Conservation (phyloP, 116 monocot genomes). For the Zostera marina region DNA sequence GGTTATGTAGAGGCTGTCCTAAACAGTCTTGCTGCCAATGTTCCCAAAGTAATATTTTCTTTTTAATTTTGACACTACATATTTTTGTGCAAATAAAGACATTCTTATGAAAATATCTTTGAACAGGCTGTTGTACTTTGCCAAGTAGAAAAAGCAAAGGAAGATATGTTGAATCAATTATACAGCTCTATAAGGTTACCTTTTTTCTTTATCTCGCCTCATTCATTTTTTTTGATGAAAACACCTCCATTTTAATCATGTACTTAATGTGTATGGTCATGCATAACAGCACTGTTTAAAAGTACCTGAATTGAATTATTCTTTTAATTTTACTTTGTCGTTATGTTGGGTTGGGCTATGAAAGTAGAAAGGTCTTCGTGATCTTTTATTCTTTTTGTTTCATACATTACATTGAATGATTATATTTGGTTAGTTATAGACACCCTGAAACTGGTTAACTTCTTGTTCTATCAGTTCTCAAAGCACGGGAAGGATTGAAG, state of each 20-base stretch:
- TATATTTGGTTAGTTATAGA: not conserved
- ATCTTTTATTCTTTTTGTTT: not conserved
- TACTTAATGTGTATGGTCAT: no score
- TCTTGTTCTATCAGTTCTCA: slow-evolving; percentile 38
- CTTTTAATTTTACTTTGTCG: no score
- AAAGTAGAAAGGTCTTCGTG: no score
- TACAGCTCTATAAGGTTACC: slow-evolving; percentile 77
- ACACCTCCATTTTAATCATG: no score
- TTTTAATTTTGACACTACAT: not conserved
- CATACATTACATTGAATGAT: no score
- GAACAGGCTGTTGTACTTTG: slow-evolving; percentile 84
- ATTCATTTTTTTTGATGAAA: slow-evolving; percentile 1
- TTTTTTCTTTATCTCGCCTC: not conserved
- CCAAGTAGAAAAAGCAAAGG: slow-evolving; percentile 97
- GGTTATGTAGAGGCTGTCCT: slow-evolving; percentile 97
- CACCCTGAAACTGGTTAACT: not conserved
- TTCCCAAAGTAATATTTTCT: slow-evolving; percentile 50
- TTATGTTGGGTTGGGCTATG: no score
- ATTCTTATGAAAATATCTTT: slow-evolving; percentile 5
- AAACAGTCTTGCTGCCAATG: slow-evolving; percentile 98
- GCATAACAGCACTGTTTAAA: no score
- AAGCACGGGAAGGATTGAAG: slow-evolving; percentile 71
- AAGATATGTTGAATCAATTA: slow-evolving; percentile 94
- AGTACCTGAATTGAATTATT: no score
- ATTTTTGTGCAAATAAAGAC: not conserved